Percentiles rank a stretch among this genome's conserved stretches.
Conservation (phyloP, 2,329 filamentous ascomycete genomes). For the Metarhizium rileyi region DNA sequence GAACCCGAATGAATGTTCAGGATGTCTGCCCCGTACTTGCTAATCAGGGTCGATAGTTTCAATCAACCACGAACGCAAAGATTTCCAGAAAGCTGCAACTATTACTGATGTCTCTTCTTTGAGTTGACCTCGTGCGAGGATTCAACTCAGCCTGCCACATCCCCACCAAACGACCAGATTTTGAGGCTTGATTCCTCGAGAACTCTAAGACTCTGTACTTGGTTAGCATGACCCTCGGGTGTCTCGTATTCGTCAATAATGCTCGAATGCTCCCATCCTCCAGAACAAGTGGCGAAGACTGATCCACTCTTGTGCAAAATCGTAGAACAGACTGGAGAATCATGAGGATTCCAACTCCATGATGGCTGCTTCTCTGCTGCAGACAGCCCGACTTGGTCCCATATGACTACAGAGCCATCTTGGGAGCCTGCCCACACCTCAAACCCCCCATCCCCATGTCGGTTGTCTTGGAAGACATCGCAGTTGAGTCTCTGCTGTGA, state of each 20-base stretch:
- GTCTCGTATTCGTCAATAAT: neutral
- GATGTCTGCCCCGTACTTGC: neutral
- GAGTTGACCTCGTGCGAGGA: neutral
- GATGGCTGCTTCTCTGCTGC: constrained; percentile 34
- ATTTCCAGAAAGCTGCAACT: too few relatives aligned
- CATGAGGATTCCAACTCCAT: constrained; percentile 42
- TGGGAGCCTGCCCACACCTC: constrained; percentile 54
- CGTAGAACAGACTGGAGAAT: constrained; percentile 38
- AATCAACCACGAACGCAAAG: too few relatives aligned
- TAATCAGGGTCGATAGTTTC: neutral
- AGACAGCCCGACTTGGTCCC: constrained; percentile 43
- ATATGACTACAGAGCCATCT: constrained; percentile 45
- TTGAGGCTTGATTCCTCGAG: constrained; percentile 8
- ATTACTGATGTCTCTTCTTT: too few relatives aligned
- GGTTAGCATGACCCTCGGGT: neutral
- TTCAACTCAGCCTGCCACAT: neutral
- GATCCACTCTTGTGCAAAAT: constrained; percentile 44
- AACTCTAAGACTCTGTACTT: neutral
- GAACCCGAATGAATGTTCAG: neutral
- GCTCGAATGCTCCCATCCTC: constrained; percentile 35
- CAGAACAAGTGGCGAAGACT: constrained; percentile 46
- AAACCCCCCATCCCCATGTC: constrained; percentile 30
- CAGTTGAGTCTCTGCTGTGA: constrained; percentile 48
- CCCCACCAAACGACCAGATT: constrained; percentile 4
- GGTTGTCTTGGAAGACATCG: constrained; percentile 40